These are phyloP conservation scores for Chlamydomonas urium DNA, from an alignment of 139 green algal species.

Conservation along the genomic window DNA sequence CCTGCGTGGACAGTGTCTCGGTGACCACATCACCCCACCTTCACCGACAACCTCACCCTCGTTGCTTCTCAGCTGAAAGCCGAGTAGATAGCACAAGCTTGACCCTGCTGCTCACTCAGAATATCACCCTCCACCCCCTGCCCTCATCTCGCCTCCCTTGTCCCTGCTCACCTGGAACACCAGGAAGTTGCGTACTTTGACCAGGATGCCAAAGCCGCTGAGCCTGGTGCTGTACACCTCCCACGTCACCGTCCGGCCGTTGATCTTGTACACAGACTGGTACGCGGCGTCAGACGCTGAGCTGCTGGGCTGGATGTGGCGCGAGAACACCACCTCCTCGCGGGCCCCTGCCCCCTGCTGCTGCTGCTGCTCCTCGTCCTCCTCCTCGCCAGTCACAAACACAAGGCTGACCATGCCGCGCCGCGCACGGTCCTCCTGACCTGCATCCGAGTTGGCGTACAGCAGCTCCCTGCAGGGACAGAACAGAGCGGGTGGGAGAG, in stretches of 20 bases:
- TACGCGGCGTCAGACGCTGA: conserved; percentile 18
- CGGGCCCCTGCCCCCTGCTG: no score
- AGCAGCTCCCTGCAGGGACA: conserved; percentile 96
- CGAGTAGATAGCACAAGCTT: no score
- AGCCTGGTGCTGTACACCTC: conserved; percentile 86
- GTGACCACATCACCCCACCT: no score
- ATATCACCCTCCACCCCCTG: no score
- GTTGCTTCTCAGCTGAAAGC: no score
- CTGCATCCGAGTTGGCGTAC: conserved; percentile 64
- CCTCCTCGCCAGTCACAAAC: conserved; percentile 56
- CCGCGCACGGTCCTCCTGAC: conserved; percentile 29
- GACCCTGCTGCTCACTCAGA: no score
- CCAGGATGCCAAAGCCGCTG: conserved; percentile 78
- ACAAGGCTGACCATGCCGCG: conserved; percentile 72
- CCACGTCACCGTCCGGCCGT: conserved; percentile 48
- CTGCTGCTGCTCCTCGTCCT: no score
- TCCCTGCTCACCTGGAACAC: conserved; percentile 85
- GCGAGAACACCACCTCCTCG: conserved; percentile 69
- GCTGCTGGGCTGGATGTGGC: conserved; percentile 64
- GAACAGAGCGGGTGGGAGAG: no score
- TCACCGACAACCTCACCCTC: no score
- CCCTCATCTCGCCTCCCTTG: no score
- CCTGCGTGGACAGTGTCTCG: no score
- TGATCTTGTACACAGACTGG: conserved; percentile 31
- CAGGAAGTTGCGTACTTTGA: conserved; percentile 96